Evolutionary conservation across 768 basidiomycete species (phyloP).

Genomic region (Rhodotorula kratochvilovae): DNA sequence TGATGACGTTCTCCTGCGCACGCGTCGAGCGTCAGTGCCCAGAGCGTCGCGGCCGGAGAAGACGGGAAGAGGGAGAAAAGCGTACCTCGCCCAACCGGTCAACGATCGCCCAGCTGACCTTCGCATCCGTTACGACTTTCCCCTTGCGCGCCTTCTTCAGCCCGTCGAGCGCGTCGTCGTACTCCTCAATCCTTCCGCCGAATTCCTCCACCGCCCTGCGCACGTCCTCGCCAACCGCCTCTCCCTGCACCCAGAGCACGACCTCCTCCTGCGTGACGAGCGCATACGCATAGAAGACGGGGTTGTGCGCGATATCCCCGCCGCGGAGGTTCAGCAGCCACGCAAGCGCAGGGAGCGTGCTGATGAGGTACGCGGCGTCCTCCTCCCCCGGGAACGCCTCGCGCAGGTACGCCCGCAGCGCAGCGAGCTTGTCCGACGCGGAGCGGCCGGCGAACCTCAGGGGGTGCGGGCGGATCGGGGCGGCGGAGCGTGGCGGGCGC

Average conservation of each 20-base stretch:
- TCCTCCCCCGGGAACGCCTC: slow-evolving; percentile 47
- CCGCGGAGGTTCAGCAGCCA: slow-evolving; percentile 86
- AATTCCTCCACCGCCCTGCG: slow-evolving; percentile 58
- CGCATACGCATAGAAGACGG: slow-evolving; percentile 83
- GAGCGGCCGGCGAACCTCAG: slow-evolving; percentile 60
- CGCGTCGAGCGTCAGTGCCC: not conserved
- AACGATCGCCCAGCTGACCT: slow-evolving; percentile 44
- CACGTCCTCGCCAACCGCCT: slow-evolving; percentile 52
- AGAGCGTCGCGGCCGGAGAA: not conserved
- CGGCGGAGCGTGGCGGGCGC: slow-evolving; percentile 65
- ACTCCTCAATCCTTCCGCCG: slow-evolving; percentile 60
- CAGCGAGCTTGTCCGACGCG: slow-evolving; percentile 64
- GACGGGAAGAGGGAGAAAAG: not conserved
- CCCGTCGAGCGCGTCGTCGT: slow-evolving; percentile 75
- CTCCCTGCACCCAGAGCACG: slow-evolving; percentile 68
- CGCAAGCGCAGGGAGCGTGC: slow-evolving; percentile 58
- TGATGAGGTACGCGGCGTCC: slow-evolving; percentile 57
- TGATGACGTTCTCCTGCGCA: not conserved
- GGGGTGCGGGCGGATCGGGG: slow-evolving; percentile 63
- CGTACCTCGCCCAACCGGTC: slow-evolving; percentile 40
- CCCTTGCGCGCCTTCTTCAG: slow-evolving; percentile 47
- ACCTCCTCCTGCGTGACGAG: slow-evolving; percentile 62
- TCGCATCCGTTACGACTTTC: slow-evolving; percentile 41
- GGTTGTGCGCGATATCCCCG: slow-evolving; percentile 83
- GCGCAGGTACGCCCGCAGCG: slow-evolving; percentile 67